phyloP scores from a whole-genome alignment of 2,329 filamentous ascomycete genomes.

The Fusarium equiseti region DNA sequence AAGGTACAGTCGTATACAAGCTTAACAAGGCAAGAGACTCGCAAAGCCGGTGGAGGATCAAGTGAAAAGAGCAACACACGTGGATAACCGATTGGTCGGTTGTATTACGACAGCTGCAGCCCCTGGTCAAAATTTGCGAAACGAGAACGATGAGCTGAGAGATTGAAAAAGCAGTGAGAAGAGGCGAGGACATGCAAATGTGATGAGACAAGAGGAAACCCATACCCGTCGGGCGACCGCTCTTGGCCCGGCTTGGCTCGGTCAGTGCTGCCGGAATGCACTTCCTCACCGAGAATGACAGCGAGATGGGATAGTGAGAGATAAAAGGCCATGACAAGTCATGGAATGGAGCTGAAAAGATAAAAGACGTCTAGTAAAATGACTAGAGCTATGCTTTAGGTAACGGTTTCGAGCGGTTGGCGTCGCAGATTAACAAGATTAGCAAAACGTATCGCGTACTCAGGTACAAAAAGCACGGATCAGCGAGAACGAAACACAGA shows the following conservation, averaged over 20 bases:
- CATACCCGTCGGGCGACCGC: slow-evolving; percentile 13
- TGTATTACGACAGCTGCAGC: slow-evolving; percentile 5
- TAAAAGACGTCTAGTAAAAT: slow-evolving; percentile 4
- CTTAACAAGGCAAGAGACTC: slow-evolving; percentile 4
- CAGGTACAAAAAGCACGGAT: slow-evolving; percentile 32
- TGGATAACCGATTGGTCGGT: slow-evolving; percentile 39
- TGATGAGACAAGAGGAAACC: slow-evolving; percentile 20
- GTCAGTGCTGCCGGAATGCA: slow-evolving; percentile 19
- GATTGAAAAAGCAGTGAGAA: slow-evolving; percentile 1
- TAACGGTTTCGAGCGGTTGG: slow-evolving; percentile 33
- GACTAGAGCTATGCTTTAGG: slow-evolving; percentile 22
- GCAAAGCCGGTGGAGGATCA: slow-evolving; percentile 14
- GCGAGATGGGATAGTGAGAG: background rate
- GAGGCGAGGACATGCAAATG: slow-evolving; percentile 12
- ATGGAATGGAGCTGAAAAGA: slow-evolving; percentile 1
- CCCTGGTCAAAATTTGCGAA: slow-evolving; percentile 34
- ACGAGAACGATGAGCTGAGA: slow-evolving; percentile 16
- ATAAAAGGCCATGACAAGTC: slow-evolving; percentile 8
- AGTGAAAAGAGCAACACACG: slow-evolving; percentile 28
- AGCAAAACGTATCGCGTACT: slow-evolving; percentile 25
- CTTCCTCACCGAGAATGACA: slow-evolving; percentile 25
- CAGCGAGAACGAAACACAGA: slow-evolving; percentile 9
- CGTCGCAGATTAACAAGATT: slow-evolving; percentile 37
- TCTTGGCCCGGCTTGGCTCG: slow-evolving; percentile 30
- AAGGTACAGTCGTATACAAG: slow-evolving; percentile 1